These are phyloP conservation scores for Curvularia sp. DNA, from an alignment of 2,329 filamentous ascomycete genomes.

Conservation along the genomic window DNA sequence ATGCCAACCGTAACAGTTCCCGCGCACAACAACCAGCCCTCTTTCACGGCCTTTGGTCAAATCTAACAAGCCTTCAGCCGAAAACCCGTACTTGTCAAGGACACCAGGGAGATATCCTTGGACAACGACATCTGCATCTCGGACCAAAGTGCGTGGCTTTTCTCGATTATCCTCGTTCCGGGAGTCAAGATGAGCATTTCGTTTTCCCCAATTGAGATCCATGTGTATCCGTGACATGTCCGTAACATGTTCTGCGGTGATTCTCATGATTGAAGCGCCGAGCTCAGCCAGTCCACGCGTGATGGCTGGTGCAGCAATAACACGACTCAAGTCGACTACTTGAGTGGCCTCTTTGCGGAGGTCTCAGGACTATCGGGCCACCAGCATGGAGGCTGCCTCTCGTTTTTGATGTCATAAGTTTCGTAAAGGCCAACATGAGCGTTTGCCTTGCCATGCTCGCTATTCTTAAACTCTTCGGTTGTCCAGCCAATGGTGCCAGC, in stretches of 20 bases:
- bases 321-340: conserved; percentile 59
- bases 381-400: conserved; percentile 49
- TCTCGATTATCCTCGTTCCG: conserved; percentile 49
- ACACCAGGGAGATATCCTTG: conserved; percentile 60
- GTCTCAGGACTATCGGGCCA: conserved; percentile 51
- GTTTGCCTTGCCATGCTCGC: conserved; percentile 55
- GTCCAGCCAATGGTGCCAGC: conserved; percentile 53
- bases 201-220: conserved; percentile 62
- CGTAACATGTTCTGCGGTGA: conserved; percentile 52
- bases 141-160: conserved; percentile 53
- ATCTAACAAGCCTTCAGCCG: conserved; percentile 52
- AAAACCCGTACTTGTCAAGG: conserved; percentile 58
- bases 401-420: conserved; percentile 36
- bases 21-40: conserved; percentile 58
- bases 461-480: conserved; percentile 49
- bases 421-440: conserved; percentile 54
- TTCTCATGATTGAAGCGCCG: conserved; percentile 58
- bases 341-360: conserved; percentile 50
- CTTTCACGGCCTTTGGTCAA: conserved; percentile 51
- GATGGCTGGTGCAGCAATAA: conserved; percentile 59
- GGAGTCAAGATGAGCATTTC: conserved; percentile 57
- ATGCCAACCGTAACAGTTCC: conserved; percentile 64
- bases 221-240: conserved; percentile 54
- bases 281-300: conserved; percentile 54
- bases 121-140: conserved; percentile 60